phyloP scores from a whole-genome alignment of 495 filamentous ascomycete species.

The Trichoderma virens region DNA sequence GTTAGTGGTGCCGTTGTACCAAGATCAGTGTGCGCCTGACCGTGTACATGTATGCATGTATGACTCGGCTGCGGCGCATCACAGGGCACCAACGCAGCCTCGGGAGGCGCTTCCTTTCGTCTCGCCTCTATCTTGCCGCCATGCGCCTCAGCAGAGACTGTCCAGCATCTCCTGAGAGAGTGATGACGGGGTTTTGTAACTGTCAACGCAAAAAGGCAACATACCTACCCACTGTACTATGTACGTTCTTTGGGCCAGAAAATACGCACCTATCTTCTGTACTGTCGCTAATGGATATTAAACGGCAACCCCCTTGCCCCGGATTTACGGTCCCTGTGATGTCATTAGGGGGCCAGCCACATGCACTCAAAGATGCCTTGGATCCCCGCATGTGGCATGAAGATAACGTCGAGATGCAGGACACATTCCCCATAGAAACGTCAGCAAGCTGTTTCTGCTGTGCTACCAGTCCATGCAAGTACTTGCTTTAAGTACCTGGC shows the following conservation, averaged over 20 bases:
- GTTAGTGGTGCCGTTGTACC: background rate
- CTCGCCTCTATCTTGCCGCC: too few relatives aligned
- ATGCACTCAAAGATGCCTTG: background rate
- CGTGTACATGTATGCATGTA: background rate
- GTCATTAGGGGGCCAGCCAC: background rate
- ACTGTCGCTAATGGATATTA: background rate
- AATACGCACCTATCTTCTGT: background rate
- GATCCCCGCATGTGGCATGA: background rate
- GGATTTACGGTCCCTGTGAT: constrained; percentile 6
- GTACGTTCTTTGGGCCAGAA: too few relatives aligned
- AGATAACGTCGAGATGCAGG: background rate
- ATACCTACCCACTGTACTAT: too few relatives aligned
- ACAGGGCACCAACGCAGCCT: background rate
- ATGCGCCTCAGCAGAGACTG: too few relatives aligned
- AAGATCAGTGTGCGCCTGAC: background rate
- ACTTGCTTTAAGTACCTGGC: too few relatives aligned
- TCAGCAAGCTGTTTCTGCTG: too few relatives aligned
- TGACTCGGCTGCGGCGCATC: background rate
- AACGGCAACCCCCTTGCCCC: background rate
- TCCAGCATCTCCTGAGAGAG: too few relatives aligned
- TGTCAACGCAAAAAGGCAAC: too few relatives aligned
- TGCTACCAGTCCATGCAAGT: too few relatives aligned
- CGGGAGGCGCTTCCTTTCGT: background rate
- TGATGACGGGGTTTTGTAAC: too few relatives aligned
- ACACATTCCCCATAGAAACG: background rate